Percentiles rank a stretch among this genome's conserved stretches.
phyloP scores from a whole-genome alignment of 345 rosid species.

The Mallotus nudiflorus region DNA sequence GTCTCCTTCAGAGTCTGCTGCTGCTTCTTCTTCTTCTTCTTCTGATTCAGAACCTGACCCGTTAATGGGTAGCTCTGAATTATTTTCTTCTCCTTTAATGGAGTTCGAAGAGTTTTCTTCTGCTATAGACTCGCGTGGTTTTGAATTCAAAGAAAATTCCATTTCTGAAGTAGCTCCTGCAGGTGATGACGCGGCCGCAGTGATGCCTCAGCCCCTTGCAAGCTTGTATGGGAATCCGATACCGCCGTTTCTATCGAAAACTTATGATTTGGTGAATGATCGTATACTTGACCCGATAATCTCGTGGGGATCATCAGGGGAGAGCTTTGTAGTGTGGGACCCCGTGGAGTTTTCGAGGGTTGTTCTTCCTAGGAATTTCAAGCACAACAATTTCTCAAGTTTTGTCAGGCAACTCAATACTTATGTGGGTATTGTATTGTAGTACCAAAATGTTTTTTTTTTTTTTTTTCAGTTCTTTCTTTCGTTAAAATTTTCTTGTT shows the following conservation, averaged over 20 bases:
- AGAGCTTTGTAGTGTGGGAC: conserved; percentile 38
- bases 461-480: conserved; percentile 2
- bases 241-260: conserved; percentile 37
- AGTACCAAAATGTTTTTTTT: conserved; percentile 22
- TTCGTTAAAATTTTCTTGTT: too few relatives aligned
- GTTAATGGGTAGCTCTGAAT: conserved; percentile 15
- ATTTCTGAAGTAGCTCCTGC: conserved; percentile 9
- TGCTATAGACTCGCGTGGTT: too few relatives aligned
- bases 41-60: conserved; percentile 19
- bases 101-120: too few relatives aligned
- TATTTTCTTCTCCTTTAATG: background rate
- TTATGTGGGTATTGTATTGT: conserved; percentile 48
- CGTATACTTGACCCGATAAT: conserved; percentile 24
- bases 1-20: conserved; percentile 24
- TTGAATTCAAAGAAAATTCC: conserved; percentile 21
- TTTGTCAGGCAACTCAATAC: conserved; percentile 39
- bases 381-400: conserved; percentile 41
- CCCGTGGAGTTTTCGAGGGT: conserved; percentile 26
- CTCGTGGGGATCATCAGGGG: conserved; percentile 26
- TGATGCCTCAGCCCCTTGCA: conserved; percentile 59
- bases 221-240: conserved; percentile 57
- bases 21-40: conserved; percentile 18
- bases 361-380: conserved; percentile 35
- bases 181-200: conserved; percentile 5
- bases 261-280: conserved; percentile 32